Conservation (phyloP, 2,329 filamentous ascomycete genomes). For the Cladophialophora bantiana region DNA sequence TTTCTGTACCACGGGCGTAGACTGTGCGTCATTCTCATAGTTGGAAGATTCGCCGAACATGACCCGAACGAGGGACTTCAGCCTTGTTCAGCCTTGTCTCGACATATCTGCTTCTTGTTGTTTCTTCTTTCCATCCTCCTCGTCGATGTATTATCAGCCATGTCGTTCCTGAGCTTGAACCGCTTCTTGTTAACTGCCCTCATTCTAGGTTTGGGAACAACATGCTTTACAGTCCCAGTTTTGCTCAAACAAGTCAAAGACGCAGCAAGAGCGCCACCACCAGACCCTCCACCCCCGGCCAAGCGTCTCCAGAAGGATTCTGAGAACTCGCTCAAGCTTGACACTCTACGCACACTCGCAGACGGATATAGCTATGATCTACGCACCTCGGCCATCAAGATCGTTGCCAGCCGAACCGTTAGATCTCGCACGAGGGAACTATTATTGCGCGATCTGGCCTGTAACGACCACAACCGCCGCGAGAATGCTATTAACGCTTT, state of each 20-base stretch:
- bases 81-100: conserved; percentile 12
- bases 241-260: conserved; percentile 32
- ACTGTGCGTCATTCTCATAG: not conserved
- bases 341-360: conserved; percentile 72
- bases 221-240: conserved; percentile 23
- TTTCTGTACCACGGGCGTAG: not conserved
- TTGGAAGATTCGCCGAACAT: conserved; percentile 11
- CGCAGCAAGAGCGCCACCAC: conserved; percentile 28
- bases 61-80: conserved; percentile 12
- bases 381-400: conserved; percentile 65
- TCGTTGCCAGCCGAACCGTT: conserved; percentile 54
- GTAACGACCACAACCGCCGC: conserved; percentile 48
- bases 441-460: conserved; percentile 52
- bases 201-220: conserved; percentile 27
- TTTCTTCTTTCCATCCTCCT: not conserved
- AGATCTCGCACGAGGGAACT: conserved; percentile 50
- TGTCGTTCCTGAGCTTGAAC: conserved; percentile 32
- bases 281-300: conserved; percentile 26
- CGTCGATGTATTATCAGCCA: conserved; percentile 17
- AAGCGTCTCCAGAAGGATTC: conserved; percentile 36
- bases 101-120: not conserved
- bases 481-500: conserved; percentile 53
- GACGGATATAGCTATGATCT: conserved; percentile 76
- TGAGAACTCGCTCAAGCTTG: conserved; percentile 45
- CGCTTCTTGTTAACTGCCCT: conserved; percentile 26